Percentiles rank a stretch among this genome's conserved stretches.
These are phyloP conservation scores for Neoboletus brunneissimus DNA, from an alignment of 768 basidiomycete genomes.

Conservation along the genomic window DNA sequence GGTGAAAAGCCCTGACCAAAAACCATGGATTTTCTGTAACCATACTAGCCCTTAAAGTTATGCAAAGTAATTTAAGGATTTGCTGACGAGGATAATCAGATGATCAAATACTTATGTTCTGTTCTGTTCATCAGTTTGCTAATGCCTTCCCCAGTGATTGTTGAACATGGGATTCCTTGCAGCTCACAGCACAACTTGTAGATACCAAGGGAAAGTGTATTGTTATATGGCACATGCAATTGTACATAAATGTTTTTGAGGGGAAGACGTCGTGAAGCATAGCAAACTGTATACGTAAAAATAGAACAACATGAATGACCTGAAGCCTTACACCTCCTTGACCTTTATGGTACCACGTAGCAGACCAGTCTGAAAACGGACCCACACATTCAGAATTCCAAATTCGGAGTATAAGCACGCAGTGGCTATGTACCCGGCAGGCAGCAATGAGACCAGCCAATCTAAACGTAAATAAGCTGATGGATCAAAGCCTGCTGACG, in stretches of 20 bases:
- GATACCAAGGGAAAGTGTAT: not conserved
- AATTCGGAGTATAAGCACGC: not conserved
- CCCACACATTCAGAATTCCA: slow-evolving; percentile 1
- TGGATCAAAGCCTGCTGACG: no score
- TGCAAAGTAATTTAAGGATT: no score
- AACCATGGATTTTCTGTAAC: no score
- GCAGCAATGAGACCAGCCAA: slow-evolving; percentile 98
- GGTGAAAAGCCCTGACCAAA: no score
- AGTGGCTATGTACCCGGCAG: slow-evolving; percentile 65
- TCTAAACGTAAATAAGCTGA: no score
- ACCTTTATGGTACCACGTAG: slow-evolving; percentile 98
- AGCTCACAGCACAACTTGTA: no score
- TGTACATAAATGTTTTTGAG: slow-evolving; percentile 8
- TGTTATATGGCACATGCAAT: not conserved
- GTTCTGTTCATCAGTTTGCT: no score
- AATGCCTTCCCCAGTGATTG: no score
- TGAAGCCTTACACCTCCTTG: slow-evolving; percentile 72
- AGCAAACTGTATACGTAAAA: slow-evolving; percentile 23
- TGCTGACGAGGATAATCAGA: no score
- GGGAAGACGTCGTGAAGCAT: slow-evolving; percentile 9
- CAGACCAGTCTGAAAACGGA: slow-evolving; percentile 75
- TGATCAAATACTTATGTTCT: no score
- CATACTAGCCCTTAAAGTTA: no score
- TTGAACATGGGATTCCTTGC: no score
- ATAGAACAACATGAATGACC: not conserved